A percentile compares a stretch with the other conserved stretches of the same genome.
phyloP scores from a whole-genome alignment of 2,329 filamentous ascomycete genomes.

The Domatiomyces globalis region DNA sequence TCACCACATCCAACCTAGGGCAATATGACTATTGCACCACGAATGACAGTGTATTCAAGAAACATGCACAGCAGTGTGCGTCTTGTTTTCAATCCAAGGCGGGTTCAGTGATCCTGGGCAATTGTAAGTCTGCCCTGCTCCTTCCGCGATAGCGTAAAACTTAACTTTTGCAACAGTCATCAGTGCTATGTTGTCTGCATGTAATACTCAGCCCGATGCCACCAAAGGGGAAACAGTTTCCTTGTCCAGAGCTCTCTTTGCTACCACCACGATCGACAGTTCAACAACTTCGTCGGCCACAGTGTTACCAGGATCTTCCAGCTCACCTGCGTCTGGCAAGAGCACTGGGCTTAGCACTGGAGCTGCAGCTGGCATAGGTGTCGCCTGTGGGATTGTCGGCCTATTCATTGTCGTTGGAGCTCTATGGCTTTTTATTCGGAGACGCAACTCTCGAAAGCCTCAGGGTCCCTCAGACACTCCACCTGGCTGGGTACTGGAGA shows the following conservation, averaged over 20 bases:
- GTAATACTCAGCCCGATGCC: neutral
- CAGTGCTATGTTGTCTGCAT: neutral
- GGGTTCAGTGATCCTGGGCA: conserved; percentile 1
- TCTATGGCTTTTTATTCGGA: neutral
- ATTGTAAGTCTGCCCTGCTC: neutral
- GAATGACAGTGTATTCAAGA: neutral
- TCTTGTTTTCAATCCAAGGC: conserved; percentile 1
- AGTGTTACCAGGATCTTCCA: too few relatives aligned
- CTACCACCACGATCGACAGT: neutral
- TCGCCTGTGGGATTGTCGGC: neutral
- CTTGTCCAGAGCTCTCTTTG: neutral
- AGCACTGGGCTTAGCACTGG: neutral
- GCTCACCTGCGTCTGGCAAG: too few relatives aligned
- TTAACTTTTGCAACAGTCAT: too few relatives aligned
- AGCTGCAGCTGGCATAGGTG: neutral
- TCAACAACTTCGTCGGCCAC: neutral
- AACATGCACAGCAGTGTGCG: conserved; percentile 2
- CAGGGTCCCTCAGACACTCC: neutral
- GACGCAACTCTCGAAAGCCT: neutral
- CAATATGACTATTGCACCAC: conserved; percentile 3
- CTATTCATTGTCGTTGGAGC: neutral
- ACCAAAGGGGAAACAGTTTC: neutral
- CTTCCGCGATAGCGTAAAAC: too few relatives aligned
- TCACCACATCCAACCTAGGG: neutral
- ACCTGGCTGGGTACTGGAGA: too few relatives aligned